Conservation (phyloP, 2,329 filamentous ascomycete species). For the Fusarium pininemorale region DNA sequence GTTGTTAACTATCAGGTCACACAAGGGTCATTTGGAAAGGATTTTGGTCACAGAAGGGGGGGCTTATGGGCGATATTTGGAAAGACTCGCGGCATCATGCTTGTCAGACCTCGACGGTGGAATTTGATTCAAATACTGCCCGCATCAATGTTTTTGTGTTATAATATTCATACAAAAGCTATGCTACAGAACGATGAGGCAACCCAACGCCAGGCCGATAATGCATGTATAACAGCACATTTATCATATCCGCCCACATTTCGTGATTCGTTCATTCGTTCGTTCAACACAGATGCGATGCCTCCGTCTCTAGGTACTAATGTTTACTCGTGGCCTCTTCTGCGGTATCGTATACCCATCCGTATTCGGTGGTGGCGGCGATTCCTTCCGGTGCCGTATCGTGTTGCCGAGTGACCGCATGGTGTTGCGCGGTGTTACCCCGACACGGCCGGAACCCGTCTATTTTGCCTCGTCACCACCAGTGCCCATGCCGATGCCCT, state of each 20-base stretch:
- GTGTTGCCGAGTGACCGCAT: slow-evolving; percentile 6
- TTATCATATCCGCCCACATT: slow-evolving; percentile 2
- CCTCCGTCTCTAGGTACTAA: background rate
- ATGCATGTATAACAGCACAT: slow-evolving; percentile 20
- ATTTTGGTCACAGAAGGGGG: background rate
- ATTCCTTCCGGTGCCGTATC: slow-evolving; percentile 16
- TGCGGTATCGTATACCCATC: background rate
- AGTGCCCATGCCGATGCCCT: slow-evolving; percentile 74
- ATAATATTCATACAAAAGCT: slow-evolving; percentile 22
- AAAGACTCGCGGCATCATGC: background rate
- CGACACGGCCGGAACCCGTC: slow-evolving; percentile 12
- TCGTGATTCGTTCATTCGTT: slow-evolving; percentile 8
- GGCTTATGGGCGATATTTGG: background rate
- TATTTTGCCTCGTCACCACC: slow-evolving; percentile 7
- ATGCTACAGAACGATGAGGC: slow-evolving; percentile 15
- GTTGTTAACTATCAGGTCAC: background rate
- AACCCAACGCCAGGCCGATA: slow-evolving; percentile 19
- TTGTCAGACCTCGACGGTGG: background rate
- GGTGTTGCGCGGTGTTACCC: slow-evolving; percentile 22
- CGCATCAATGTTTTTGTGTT: slow-evolving; percentile 1
- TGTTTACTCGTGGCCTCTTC: background rate
- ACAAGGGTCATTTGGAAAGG: background rate
- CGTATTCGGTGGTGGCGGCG: background rate
- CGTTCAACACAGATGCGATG: background rate
- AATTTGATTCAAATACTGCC: background rate